Evolutionary conservation across 768 basidiomycete species (phyloP).

Genomic region (Artomyces pyxidatus): DNA sequence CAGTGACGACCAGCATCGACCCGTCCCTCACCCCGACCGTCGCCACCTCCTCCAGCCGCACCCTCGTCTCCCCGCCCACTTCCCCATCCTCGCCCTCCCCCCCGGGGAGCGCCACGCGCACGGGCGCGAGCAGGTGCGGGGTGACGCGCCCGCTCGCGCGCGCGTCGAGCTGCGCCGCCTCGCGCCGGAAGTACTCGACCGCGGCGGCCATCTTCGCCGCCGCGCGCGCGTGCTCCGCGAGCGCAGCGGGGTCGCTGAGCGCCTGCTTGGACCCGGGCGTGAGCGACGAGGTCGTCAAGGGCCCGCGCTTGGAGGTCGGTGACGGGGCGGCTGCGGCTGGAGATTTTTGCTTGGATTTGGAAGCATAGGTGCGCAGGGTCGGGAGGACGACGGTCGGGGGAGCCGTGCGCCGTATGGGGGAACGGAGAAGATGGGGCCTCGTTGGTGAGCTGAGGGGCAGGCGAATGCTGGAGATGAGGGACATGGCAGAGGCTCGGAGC

Average conservation of each 20-base stretch:
- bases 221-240: constrained; percentile 52
- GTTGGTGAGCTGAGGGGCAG: too few relatives aligned
- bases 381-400: not conserved
- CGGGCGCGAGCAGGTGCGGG: constrained; percentile 59
- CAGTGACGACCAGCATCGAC: constrained; percentile 59
- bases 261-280: constrained; percentile 62
- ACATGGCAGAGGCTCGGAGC: too few relatives aligned
- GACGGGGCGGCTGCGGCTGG: not conserved
- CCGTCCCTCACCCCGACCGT: constrained; percentile 80
- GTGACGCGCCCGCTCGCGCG: constrained; percentile 74
- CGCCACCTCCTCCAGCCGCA: constrained; percentile 57
- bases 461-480: too few relatives aligned
- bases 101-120: constrained; percentile 48
- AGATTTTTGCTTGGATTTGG: constrained; percentile 10
- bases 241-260: constrained; percentile 41
- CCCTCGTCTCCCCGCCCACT: constrained; percentile 21
- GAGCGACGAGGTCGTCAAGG: constrained; percentile 44
- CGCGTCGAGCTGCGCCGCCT: constrained; percentile 62
- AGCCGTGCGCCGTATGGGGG: too few relatives aligned
- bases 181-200: constrained; percentile 72
- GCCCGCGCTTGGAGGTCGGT: constrained; percentile 2
- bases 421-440: too few relatives aligned
- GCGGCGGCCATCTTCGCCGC: constrained; percentile 55
- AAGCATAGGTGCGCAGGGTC: constrained; percentile 6
- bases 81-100: constrained; percentile 18